A percentile compares a stretch with the other conserved stretches of the same genome.
Evolutionary conservation across 225 moss, liverwort and hornwort genomes (phyloP).

Genomic region (Antitrichia curtipendula): DNA sequence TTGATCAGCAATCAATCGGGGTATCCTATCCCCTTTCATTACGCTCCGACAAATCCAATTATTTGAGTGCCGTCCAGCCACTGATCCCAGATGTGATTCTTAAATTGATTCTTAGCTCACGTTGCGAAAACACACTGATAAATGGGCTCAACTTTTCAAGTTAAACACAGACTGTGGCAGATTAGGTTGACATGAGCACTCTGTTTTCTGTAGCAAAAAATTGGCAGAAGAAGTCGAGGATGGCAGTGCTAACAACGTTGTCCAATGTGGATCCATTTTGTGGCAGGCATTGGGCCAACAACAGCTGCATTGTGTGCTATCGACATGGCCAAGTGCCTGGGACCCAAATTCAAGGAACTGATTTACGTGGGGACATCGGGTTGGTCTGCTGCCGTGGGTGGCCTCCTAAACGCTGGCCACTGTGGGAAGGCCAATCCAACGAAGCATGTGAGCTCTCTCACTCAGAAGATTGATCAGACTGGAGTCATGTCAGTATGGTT

Average conservation of each 20-base stretch:
- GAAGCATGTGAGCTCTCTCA: not conserved
- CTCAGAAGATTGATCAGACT: not conserved
- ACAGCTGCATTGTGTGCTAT: constrained; percentile 31
- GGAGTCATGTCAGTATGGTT: too few species aligned
- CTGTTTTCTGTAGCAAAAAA: not conserved
- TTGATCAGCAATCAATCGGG: not conserved
- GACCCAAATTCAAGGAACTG: constrained; percentile 28
- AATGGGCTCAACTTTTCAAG: not conserved
- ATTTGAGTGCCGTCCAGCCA: not conserved
- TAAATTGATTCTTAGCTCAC: not conserved
- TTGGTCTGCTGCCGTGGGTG: constrained; percentile 36
- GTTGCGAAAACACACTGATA: not conserved
- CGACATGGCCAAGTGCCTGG: constrained; percentile 28
- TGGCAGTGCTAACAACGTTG: not conserved
- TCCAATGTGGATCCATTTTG: not conserved
- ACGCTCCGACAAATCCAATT: not conserved
- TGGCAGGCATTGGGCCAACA: constrained; percentile 42
- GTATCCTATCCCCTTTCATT: not conserved
- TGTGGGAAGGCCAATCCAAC: constrained; percentile 22
- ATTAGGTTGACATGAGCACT: not conserved
- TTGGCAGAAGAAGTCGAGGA: not conserved
- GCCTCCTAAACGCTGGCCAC: constrained; percentile 19
- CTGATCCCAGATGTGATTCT: not conserved
- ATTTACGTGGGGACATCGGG: constrained; percentile 35
- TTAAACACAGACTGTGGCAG: not conserved